Evolutionary conservation across 805 yeast species (phyloP), one percentile per base, ranked within the genome.

Genomic region (Wickerhamomyces hampshirensis): DNA sequence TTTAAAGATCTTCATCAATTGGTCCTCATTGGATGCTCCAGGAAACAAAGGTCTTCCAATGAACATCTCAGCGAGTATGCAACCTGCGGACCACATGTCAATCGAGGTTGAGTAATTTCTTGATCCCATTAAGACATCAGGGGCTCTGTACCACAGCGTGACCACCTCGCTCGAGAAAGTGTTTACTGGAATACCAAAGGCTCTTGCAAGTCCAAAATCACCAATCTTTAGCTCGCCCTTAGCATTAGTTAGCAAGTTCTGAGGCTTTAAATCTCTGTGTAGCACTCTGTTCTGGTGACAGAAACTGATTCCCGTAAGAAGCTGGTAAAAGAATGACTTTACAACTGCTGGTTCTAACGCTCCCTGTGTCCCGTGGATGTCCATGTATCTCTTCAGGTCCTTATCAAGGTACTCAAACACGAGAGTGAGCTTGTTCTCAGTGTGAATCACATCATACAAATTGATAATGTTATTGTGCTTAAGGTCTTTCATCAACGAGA

Each of bases 41-140:
- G 98, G 96, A 62, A 93, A 93, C 34, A 93, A 67, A 1, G 98
- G 98, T 53, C 91, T 82, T 23, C 98, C 96, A n/a, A 96, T 85
- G 55, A 93, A 83, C 98, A 93, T 91, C 57, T 93, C 98, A 3
- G 97, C 98, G 59, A 93, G 75, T 37, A 93, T 93, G 63, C 98
- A 93, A 12, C 98, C 98, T 12, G 96, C 94, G 13, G 96, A 87
- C 98, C 98, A 93, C 65, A 93, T 86, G 58, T 93, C 98, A 42
- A 93, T 94, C 7, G 96, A 89, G 0, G 98, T 93, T 31, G 96
- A 84, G 62, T 93, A 93, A 38, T 94, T 91, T 50, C 96, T 77
- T 3, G 96, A 87, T 3, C 98, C 98, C 55, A 93, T 71, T 35
- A 93, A 67, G 21, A 93, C 98, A 58, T 91, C 98, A 0, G 98